Evolutionary conservation across 2,329 filamentous ascomycete species (phyloP).

Genomic region (Ploettnerulaceae sp.): DNA sequence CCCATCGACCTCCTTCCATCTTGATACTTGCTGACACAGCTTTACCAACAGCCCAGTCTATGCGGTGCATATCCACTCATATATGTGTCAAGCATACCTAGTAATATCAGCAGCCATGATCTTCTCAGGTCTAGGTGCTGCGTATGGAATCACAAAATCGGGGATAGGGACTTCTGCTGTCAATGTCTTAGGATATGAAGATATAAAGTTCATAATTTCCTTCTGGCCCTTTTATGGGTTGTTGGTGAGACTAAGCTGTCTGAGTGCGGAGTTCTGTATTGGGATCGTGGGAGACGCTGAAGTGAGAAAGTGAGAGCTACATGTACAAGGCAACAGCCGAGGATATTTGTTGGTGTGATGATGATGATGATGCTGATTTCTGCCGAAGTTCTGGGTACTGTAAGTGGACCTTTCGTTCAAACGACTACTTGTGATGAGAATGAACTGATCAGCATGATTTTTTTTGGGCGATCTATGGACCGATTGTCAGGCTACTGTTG

Average conservation of each 20-base stretch:
- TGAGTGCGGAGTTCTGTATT: constrained; percentile 71
- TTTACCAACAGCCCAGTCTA: constrained; percentile 19
- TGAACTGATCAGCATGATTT: not conserved
- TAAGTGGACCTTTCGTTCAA: constrained; percentile 28
- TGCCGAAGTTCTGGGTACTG: constrained; percentile 78
- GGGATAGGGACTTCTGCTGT: constrained; percentile 95
- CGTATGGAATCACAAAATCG: constrained; percentile 97
- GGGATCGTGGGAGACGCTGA: constrained; percentile 82
- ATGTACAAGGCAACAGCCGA: constrained; percentile 63
- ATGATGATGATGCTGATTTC: constrained; percentile 79
- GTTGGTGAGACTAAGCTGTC: constrained; percentile 70
- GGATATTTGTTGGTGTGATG: constrained; percentile 71
- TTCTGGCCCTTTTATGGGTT: constrained; percentile 65
- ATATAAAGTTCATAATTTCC: constrained; percentile 98
- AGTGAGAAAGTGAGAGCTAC: no score
- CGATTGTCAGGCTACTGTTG: constrained; percentile 97
- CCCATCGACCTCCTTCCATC: no score
- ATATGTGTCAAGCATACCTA: constrained; percentile 26
- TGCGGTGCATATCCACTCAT: constrained; percentile 13
- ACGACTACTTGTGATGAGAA: not conserved
- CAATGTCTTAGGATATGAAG: constrained; percentile 93
- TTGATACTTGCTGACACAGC: not conserved
- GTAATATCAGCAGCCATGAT: constrained; percentile 84
- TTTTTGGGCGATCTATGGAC: constrained; percentile 62
- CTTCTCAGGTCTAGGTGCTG: constrained; percentile 78